Percentiles rank a stretch among this genome's conserved stretches.
These are phyloP conservation scores for Ogataea glucozyma DNA, from an alignment of 805 yeast species.

Conservation along the genomic window DNA sequence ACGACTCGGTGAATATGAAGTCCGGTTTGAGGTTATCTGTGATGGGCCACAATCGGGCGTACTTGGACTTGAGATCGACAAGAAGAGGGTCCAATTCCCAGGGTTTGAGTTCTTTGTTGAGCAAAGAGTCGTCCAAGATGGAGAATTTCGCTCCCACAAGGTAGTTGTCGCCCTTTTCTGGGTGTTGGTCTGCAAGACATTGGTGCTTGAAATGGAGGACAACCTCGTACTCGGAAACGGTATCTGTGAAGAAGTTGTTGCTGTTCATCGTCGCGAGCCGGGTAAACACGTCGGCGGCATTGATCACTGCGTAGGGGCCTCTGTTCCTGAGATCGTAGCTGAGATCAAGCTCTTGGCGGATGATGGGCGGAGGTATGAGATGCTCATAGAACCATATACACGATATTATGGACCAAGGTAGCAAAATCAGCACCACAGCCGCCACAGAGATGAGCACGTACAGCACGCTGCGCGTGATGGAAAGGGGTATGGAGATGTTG, in stretches of 20 bases:
- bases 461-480: conserved; percentile 23
- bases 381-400: conserved; percentile 34
- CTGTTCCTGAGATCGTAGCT: conserved; percentile 26
- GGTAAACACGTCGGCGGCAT: conserved; percentile 20
- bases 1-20: conserved; percentile 10
- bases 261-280: conserved; percentile 12
- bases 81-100: conserved; percentile 23
- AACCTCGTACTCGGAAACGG: conserved; percentile 23
- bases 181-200: conserved; percentile 11
- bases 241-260: conserved; percentile 13
- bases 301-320: conserved; percentile 27
- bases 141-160: conserved; percentile 26
- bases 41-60: conserved; percentile 29
- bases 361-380: conserved; percentile 30
- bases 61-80: conserved; percentile 20
- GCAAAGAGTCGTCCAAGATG: conserved; percentile 23
- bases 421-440: conserved; percentile 28
- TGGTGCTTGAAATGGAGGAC: conserved; percentile 20
- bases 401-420: conserved; percentile 36
- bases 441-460: conserved; percentile 16
- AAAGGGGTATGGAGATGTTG: conserved; percentile 27
- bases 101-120: conserved; percentile 24
- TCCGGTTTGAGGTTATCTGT: conserved; percentile 26
- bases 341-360: conserved; percentile 16
- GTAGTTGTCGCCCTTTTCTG: conserved; percentile 4